phyloP scores from a whole-genome alignment of 2,329 filamentous ascomycete genomes.

The Phyllosticta ampelicida region DNA sequence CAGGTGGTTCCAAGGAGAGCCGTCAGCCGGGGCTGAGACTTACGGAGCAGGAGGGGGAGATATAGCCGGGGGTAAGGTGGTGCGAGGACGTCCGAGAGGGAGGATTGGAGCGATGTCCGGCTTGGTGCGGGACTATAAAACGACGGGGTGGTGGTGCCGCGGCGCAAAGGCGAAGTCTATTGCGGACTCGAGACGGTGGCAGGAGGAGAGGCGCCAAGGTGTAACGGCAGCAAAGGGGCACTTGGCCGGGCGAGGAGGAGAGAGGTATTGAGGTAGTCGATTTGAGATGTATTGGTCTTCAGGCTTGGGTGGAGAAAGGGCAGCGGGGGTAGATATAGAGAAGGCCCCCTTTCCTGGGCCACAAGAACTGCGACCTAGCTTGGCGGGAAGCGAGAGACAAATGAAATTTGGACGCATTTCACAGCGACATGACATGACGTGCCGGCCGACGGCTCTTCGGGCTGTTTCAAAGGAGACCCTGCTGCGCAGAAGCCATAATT shows the following conservation, averaged over 20 bases:
- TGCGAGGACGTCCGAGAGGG: neutral
- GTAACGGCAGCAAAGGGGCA: conserved; percentile 4
- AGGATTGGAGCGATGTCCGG: neutral
- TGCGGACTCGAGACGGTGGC: neutral
- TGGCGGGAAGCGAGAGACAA: conserved; percentile 29
- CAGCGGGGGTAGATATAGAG: conserved; percentile 14
- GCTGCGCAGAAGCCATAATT: conserved; percentile 12
- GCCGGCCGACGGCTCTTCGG: conserved; percentile 28
- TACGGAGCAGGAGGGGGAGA: conserved; percentile 4
- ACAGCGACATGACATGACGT: conserved; percentile 27
- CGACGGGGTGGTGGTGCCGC: conserved; percentile 6
- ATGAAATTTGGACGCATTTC: conserved; percentile 28
- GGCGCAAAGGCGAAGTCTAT: neutral
- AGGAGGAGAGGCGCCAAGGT: neutral
- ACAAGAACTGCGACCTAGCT: conserved; percentile 17
- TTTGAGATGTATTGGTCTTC: neutral
- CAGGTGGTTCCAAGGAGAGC: conserved; percentile 9
- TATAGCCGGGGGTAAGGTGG: neutral
- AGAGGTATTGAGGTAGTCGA: neutral
- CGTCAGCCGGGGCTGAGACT: conserved; percentile 13
- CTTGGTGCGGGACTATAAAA: neutral
- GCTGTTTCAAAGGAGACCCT: conserved; percentile 23
- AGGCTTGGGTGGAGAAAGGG: conserved; percentile 18
- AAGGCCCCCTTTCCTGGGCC: conserved; percentile 15
- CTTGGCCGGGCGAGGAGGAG: conserved; percentile 2